A percentile compares a stretch with the other conserved stretches of the same genome.
These are phyloP conservation scores for Nemania bipapillata DNA, from an alignment of 2,329 filamentous ascomycete genomes.

Conservation along the genomic window DNA sequence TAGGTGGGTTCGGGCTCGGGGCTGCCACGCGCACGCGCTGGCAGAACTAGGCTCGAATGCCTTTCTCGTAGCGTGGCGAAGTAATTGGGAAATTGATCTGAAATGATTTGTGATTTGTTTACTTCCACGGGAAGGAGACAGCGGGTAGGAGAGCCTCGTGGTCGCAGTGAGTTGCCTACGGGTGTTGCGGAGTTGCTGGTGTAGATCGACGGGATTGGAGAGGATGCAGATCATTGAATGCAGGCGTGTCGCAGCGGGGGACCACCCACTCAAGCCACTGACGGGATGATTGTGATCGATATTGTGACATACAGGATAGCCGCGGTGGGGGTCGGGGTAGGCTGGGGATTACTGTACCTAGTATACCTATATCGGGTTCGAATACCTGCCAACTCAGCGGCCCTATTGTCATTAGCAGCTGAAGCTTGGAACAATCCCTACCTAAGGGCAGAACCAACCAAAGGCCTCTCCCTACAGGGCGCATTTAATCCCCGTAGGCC, in stretches of 20 bases:
- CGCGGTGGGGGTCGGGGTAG: not conserved
- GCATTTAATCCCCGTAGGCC: not conserved
- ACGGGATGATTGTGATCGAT: not conserved
- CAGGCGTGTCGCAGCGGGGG: constrained; percentile 17
- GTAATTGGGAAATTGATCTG: not conserved
- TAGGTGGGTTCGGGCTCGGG: constrained; percentile 8
- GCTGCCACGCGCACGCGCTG: constrained; percentile 32
- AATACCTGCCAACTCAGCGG: constrained; percentile 16
- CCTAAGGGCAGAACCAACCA: too few species aligned
- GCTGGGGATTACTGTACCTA: not conserved
- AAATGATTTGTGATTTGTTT: too few species aligned
- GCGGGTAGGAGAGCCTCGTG: constrained; percentile 19
- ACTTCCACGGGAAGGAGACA: not conserved
- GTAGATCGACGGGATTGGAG: constrained; percentile 14
- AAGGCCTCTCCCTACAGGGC: not conserved
- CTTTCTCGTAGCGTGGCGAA: not conserved
- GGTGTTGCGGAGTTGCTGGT: not conserved
- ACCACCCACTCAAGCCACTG: constrained; percentile 18
- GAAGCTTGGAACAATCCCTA: constrained; percentile 1
- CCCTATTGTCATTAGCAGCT: constrained; percentile 18
- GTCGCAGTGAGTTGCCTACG: not conserved
- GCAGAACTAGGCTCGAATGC: not conserved
- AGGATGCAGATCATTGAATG: constrained; percentile 27
- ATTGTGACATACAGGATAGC: not conserved
- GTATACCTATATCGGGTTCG: not conserved